Evolutionary conservation across 768 basidiomycete genomes (phyloP).

Genomic region (Lentinula boryana): DNA sequence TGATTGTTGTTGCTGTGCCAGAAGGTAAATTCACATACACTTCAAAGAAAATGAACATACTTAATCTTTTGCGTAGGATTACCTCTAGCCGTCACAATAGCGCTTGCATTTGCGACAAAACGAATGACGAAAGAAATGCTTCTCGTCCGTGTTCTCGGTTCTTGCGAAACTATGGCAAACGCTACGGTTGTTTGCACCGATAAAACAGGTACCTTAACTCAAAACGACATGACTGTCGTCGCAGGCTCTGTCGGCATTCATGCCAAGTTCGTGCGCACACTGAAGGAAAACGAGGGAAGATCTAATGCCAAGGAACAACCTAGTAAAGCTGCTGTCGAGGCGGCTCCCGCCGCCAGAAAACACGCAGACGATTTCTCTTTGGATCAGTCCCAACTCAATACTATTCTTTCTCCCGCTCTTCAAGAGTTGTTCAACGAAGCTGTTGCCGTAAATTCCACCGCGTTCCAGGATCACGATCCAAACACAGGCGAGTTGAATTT

Average conservation of each 20-base stretch:
- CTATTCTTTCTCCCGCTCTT: slow-evolving; percentile 54
- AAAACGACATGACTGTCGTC: slow-evolving; percentile 94
- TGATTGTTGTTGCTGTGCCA: slow-evolving; percentile 87
- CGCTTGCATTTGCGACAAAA: slow-evolving; percentile 94
- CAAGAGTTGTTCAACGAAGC: slow-evolving; percentile 72
- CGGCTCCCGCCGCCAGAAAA: slow-evolving; percentile 26
- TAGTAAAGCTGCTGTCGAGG: slow-evolving; percentile 18
- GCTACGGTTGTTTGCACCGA: slow-evolving; percentile 94
- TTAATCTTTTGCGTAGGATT: slow-evolving; percentile 43
- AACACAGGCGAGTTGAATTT: slow-evolving; percentile 58
- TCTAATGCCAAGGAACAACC: slow-evolving; percentile 63
- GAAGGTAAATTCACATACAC: slow-evolving; percentile 43
- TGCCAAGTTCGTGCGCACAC: slow-evolving; percentile 83
- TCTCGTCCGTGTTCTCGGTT: slow-evolving; percentile 90
- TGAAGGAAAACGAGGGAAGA: slow-evolving; percentile 65
- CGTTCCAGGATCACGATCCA: slow-evolving; percentile 77
- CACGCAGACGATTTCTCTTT: slow-evolving; percentile 77
- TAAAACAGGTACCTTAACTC: slow-evolving; percentile 95
- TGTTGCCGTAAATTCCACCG: slow-evolving; percentile 90
- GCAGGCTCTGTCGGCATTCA: slow-evolving; percentile 93
- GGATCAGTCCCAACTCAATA: slow-evolving; percentile 68
- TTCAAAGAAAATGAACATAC: not conserved
- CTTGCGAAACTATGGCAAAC: slow-evolving; percentile 99
- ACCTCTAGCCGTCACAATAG: slow-evolving; percentile 93
- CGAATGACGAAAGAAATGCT: slow-evolving; percentile 97